Evolutionary conservation across 1,284 basidiomycete species (phyloP).

Genomic region (Afroboletus lepidellus): DNA sequence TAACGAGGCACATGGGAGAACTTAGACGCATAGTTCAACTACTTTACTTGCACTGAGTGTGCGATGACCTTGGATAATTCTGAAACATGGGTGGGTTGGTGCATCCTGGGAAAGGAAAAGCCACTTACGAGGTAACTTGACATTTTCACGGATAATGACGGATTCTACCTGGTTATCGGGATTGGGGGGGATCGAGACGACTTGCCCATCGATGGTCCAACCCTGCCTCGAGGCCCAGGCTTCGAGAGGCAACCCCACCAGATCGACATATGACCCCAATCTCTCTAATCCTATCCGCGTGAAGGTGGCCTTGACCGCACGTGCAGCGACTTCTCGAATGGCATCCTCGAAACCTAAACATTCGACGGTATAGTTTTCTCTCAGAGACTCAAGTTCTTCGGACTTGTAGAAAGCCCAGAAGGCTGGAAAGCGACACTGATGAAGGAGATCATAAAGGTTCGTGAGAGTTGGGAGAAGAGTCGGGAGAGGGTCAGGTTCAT

Average conservation of each 20-base stretch:
- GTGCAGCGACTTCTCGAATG: slow-evolving; percentile 72
- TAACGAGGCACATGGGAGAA: slow-evolving; percentile 1
- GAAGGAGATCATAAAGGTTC: slow-evolving; percentile 73
- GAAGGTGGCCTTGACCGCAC: slow-evolving; percentile 78
- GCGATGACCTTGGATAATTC: slow-evolving; percentile 84
- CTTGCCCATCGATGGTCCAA: slow-evolving; percentile 71
- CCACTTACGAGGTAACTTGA: slow-evolving; percentile 82
- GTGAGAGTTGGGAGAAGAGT: slow-evolving; percentile 74
- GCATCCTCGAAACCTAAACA: slow-evolving; percentile 80
- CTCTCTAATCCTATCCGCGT: slow-evolving; percentile 70
- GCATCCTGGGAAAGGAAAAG: slow-evolving; percentile 1
- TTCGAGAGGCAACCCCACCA: slow-evolving; percentile 64
- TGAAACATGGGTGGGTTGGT: slow-evolving; percentile 34
- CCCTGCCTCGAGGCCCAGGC: slow-evolving; percentile 69
- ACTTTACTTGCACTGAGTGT: slow-evolving; percentile 54
- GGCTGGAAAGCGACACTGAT: slow-evolving; percentile 85
- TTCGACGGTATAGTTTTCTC: slow-evolving; percentile 84
- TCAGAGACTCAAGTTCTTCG: slow-evolving; percentile 63
- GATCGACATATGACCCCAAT: slow-evolving; percentile 70
- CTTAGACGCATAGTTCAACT: slow-evolving; percentile 8
- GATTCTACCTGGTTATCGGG: slow-evolving; percentile 96
- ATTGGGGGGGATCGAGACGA: slow-evolving; percentile 77
- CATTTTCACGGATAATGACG: slow-evolving; percentile 88
- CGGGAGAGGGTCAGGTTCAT: slow-evolving; percentile 80
- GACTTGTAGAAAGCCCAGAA: slow-evolving; percentile 83